phyloP scores from a whole-genome alignment of 768 basidiomycete species.

The Tulasnella sp. region DNA sequence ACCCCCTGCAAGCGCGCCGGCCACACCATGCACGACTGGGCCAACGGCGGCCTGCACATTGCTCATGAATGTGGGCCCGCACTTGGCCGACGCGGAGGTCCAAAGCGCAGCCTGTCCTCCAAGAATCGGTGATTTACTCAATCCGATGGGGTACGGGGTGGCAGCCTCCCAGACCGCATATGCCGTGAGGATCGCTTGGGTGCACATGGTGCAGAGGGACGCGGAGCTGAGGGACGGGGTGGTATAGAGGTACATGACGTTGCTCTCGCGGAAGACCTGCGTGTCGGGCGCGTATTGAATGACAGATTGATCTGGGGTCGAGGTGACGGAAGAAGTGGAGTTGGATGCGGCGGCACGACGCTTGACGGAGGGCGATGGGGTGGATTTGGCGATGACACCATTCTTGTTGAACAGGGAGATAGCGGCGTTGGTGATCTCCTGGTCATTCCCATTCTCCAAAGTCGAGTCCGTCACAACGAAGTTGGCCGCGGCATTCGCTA shows the following conservation, averaged over 20 bases:
- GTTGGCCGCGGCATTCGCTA: background rate
- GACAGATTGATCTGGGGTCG: slow-evolving; percentile 14
- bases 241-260: slow-evolving; percentile 71
- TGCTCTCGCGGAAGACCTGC: slow-evolving; percentile 37
- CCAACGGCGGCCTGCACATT: background rate
- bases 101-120: slow-evolving; percentile 56
- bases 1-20: too few relatives aligned
- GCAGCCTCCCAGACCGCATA: slow-evolving; percentile 69
- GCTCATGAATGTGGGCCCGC: slow-evolving; percentile 60
- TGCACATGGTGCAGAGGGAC: slow-evolving; percentile 71
- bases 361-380: background rate
- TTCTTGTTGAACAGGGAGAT: slow-evolving; percentile 18
- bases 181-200: slow-evolving; percentile 56
- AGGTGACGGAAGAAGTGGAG: slow-evolving; percentile 16
- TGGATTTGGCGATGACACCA: background rate
- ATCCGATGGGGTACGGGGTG: slow-evolving; percentile 64
- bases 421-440: slow-evolving; percentile 19
- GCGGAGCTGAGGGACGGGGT: slow-evolving; percentile 36
- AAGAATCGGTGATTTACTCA: slow-evolving; percentile 53
- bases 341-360: slow-evolving; percentile 13
- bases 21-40: too few relatives aligned
- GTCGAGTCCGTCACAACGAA: background rate
- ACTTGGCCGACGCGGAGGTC: slow-evolving; percentile 45
- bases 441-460: slow-evolving; percentile 1
- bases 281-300: slow-evolving; percentile 27